phyloP scores from a whole-genome alignment of 768 basidiomycete species.

The Aureoboletus auriporus region DNA sequence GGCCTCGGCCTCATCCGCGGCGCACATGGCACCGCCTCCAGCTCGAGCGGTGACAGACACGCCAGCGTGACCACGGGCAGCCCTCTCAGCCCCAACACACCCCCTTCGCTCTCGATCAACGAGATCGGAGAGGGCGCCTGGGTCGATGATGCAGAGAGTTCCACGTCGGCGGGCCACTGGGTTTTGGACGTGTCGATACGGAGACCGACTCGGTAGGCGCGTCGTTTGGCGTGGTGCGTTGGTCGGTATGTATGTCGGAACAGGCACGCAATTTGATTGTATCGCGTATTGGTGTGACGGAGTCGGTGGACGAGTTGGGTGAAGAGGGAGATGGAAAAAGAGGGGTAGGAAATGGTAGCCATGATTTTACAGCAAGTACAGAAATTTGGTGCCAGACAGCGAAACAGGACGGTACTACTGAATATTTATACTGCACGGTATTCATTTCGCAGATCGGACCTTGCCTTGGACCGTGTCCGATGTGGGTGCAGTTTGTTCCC shows the following conservation, averaged over 20 bases:
- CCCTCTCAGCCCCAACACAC: neutral
- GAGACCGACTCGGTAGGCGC: conserved; percentile 42
- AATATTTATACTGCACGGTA: conserved; percentile 19
- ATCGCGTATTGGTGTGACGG: conserved; percentile 40
- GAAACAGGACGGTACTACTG: neutral
- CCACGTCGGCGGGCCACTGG: conserved; percentile 9
- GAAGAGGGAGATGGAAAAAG: conserved; percentile 11
- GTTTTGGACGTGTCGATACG: conserved; percentile 35
- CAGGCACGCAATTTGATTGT: conserved; percentile 34
- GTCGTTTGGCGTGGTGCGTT: conserved; percentile 47
- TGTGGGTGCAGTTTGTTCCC: conserved; percentile 23
- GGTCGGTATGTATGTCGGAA: conserved; percentile 34
- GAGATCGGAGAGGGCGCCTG: conserved; percentile 39
- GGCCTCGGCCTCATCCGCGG: conserved; percentile 17
- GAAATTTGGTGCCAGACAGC: conserved; percentile 14
- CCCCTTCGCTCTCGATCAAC: conserved; percentile 12
- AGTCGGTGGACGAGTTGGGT: conserved; percentile 39
- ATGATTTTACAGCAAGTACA: neutral
- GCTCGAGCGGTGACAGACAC: conserved; percentile 2
- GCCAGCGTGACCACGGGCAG: neutral
- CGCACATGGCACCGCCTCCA: conserved; percentile 20
- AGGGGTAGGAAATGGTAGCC: conserved; percentile 8
- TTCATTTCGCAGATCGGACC: neutral
- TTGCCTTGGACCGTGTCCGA: neutral
- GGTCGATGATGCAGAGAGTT: conserved; percentile 28